These are phyloP conservation scores for Fusarium robinianum DNA, from an alignment of 2,329 filamentous ascomycete species.

Conservation along the genomic window DNA sequence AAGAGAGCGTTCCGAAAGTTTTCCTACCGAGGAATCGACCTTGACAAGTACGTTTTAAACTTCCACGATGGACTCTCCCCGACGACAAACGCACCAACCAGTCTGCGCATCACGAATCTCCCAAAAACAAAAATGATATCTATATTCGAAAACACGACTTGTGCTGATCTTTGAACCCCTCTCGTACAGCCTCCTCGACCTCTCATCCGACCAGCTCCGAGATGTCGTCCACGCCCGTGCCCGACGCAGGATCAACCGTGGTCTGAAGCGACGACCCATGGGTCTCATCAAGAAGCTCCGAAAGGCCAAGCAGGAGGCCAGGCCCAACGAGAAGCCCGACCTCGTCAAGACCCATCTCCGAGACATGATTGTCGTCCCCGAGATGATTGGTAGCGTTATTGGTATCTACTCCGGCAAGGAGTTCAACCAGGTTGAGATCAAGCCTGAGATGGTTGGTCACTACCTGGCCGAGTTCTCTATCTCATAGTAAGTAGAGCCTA, in stretches of 20 bases:
- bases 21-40: constrained; percentile 98
- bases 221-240: constrained; percentile 99
- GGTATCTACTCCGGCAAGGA: constrained; percentile 99
- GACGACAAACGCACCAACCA: constrained; percentile 24
- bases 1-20: constrained; percentile 99
- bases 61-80: constrained; percentile 35
- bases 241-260: constrained; percentile 98
- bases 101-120: no score
- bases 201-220: constrained; percentile 96
- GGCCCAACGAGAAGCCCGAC: constrained; percentile 99
- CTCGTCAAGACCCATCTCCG: constrained; percentile 99
- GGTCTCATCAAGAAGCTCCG: constrained; percentile 99
- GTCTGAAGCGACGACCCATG: constrained; percentile 99
- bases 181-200: constrained; percentile 89
- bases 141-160: constrained; percentile 10
- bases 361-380: constrained; percentile 99
- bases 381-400: constrained; percentile 99
- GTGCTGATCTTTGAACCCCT: constrained; percentile 29
- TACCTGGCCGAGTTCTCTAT: constrained; percentile 99
- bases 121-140: no score
- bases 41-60: constrained; percentile 92
- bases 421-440: constrained; percentile 99
- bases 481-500: constrained; percentile 79
- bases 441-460: constrained; percentile 99
- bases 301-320: constrained; percentile 98